A percentile compares a stretch with the other conserved stretches of the same genome.
These are phyloP conservation scores for Cerioporus squamosus DNA, from an alignment of 1,284 basidiomycete genomes.

Conservation along the genomic window DNA sequence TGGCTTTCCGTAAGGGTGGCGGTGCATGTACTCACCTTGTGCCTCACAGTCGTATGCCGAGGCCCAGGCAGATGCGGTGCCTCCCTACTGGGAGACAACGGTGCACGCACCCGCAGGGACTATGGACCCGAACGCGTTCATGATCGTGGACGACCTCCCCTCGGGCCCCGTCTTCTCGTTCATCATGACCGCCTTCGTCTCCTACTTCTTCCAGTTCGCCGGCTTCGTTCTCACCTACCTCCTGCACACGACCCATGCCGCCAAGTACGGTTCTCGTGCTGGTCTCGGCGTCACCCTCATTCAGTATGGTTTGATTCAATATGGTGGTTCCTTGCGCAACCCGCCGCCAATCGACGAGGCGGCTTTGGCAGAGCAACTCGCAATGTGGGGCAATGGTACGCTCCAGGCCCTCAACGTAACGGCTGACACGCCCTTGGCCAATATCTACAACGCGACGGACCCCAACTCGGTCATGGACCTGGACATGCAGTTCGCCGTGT, in stretches of 20 bases:
- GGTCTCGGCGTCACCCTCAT: constrained; percentile 96
- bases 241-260: constrained; percentile 93
- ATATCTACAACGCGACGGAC: constrained; percentile 16
- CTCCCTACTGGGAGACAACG: constrained; percentile 97
- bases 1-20: background rate
- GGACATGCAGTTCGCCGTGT: constrained; percentile 31
- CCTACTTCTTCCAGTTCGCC: constrained; percentile 96
- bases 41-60: constrained; percentile 78
- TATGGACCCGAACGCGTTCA: constrained; percentile 56
- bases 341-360: constrained; percentile 27
- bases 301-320: constrained; percentile 72
- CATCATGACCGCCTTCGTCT: constrained; percentile 81
- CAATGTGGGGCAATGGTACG: constrained; percentile 4
- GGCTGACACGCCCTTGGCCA: background rate
- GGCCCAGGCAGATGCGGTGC: constrained; percentile 91
- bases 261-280: constrained; percentile 91
- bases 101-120: constrained; percentile 71
- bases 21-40: background rate
- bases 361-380: constrained; percentile 11
- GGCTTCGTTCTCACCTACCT: constrained; percentile 95
- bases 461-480: constrained; percentile 18
- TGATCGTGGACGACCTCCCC: constrained; percentile 78
- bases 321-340: constrained; percentile 11
- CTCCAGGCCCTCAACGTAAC: constrained; percentile 8
- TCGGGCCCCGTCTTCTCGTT: constrained; percentile 76